phyloP scores from a whole-genome alignment of 2,329 filamentous ascomycete species.

The Paracorniculantispora psalliotae region DNA sequence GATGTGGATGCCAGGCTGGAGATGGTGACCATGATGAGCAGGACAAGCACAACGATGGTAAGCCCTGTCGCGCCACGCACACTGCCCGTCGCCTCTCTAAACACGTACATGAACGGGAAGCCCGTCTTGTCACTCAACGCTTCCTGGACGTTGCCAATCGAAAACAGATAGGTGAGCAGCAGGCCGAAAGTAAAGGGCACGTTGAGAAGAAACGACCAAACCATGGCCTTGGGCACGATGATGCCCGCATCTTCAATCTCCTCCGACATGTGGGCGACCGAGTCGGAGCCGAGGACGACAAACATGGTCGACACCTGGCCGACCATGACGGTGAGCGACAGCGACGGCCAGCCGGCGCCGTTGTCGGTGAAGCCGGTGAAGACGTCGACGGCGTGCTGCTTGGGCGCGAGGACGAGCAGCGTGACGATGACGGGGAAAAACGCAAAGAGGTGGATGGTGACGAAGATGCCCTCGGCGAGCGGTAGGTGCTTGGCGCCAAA shows the following conservation, averaged over 20 bases:
- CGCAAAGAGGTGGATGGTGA: slow-evolving; percentile 15
- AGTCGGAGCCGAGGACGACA: slow-evolving; percentile 15
- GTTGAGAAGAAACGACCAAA: slow-evolving; percentile 7
- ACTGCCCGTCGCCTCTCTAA: slow-evolving; percentile 16
- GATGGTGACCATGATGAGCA: slow-evolving; percentile 13
- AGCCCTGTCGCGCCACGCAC: slow-evolving; percentile 3
- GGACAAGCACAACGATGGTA: slow-evolving; percentile 3
- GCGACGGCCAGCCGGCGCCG: slow-evolving; percentile 18
- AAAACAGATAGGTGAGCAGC: slow-evolving; percentile 13
- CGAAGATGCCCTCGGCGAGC: slow-evolving; percentile 15
- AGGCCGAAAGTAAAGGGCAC: slow-evolving; percentile 6
- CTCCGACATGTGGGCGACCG: slow-evolving; percentile 17
- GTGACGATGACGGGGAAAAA: slow-evolving; percentile 16
- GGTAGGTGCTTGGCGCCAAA: slow-evolving; percentile 15
- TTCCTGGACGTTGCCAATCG: slow-evolving; percentile 5
- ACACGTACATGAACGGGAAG: slow-evolving; percentile 14
- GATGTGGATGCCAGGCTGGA: slow-evolving; percentile 7
- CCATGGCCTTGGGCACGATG: slow-evolving; percentile 14
- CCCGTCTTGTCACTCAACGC: slow-evolving; percentile 5
- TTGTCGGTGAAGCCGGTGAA: slow-evolving; percentile 16
- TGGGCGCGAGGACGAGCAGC: slow-evolving; percentile 16
- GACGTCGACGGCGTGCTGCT: slow-evolving; percentile 11
- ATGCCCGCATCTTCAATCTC: slow-evolving; percentile 16
- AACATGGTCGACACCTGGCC: slow-evolving; percentile 16
- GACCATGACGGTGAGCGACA: slow-evolving; percentile 16